Evolutionary conservation across 495 filamentous ascomycete genomes (phyloP).

Genomic region (Entonaema liquescens): DNA sequence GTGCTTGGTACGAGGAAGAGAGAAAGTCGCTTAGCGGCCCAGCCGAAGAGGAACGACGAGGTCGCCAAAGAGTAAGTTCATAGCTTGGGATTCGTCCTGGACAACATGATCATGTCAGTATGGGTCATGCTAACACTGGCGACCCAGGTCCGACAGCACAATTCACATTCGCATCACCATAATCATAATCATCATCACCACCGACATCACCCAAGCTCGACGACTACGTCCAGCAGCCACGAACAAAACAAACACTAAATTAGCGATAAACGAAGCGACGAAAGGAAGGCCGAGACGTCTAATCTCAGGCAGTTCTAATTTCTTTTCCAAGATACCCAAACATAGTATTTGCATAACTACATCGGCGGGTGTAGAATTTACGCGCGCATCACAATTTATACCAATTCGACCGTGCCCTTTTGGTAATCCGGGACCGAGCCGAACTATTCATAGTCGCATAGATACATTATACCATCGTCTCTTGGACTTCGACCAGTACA

Average conservation of each 20-base stretch:
- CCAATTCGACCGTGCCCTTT: background rate
- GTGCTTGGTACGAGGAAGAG: slow-evolving; percentile 65
- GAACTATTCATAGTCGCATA: slow-evolving; percentile 33
- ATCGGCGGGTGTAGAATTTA: slow-evolving; percentile 20
- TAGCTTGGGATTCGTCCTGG: no score
- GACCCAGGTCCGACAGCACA: slow-evolving; percentile 39
- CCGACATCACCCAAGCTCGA: slow-evolving; percentile 36
- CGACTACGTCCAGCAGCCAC: slow-evolving; percentile 21
- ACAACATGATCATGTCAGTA: background rate
- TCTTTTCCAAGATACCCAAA: slow-evolving; percentile 40
- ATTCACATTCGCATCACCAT: slow-evolving; percentile 36
- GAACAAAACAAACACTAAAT: slow-evolving; percentile 39
- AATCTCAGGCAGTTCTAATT: slow-evolving; percentile 18
- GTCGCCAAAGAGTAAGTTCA: slow-evolving; percentile 50
- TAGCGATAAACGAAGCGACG: background rate
- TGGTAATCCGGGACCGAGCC: background rate
- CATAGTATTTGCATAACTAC: slow-evolving; percentile 35
- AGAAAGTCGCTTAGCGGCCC: slow-evolving; percentile 49
- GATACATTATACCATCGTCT: slow-evolving; percentile 31
- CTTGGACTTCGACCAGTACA: background rate
- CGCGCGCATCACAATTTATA: slow-evolving; percentile 8
- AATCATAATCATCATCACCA: slow-evolving; percentile 41
- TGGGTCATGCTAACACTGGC: slow-evolving; percentile 5
- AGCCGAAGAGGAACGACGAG: slow-evolving; percentile 55
- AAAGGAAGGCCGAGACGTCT: background rate